Base-by-base conservation (phyloP, 164 flowering plant species). In the Aristolochia fimbriata region DNA sequence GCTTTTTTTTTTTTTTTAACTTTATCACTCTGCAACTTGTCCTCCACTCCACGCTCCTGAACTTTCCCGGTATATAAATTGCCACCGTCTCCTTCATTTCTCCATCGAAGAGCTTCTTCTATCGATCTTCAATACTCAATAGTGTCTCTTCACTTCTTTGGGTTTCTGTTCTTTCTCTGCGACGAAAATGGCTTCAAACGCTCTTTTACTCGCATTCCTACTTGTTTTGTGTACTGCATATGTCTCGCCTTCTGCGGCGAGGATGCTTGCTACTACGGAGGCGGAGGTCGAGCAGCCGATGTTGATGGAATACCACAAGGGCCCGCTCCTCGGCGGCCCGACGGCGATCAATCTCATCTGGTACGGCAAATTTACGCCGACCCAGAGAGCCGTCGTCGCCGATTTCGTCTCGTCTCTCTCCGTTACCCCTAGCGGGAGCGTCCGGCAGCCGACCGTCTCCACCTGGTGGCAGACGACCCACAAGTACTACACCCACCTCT, bases 361-460 rank as follows among this genome's bases (percentile, higher is more conserved):
- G 77, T 74, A 74, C 41, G 77, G 77, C 3, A 20, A 63, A 13
- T 74, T 74, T 63, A 61, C 53, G 9, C 69, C 74, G 0, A 43
- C 66, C 47, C 73, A 70, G 59, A 30, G 67, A 6, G 63, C 74
- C 33, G 62, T 69, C 61, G 30, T 73, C 30, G 46, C 59, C 49
- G 73, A 73, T 48, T 66, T 73, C 66, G 23, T 73, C 62, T 13
- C 25, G 19, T 69, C 76, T 41, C 63, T 72, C 37, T 48, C 55
- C 30, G 43, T 67, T 2, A 17, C 51, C 1, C 20, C 41, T 55
- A 7, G 21, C 24, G 55, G 5, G 37, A 6, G 24, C 55, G n/a
- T n/a, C n/a, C 55, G 19, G 55, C 33, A 33, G 0, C 62, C 73
- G 0, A 60, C 73, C 16, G 69, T 70, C 25, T 41, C 68, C 10